Conservation (phyloP, 2,329 filamentous ascomycete genomes). For the Claviceps quebecensis region DNA sequence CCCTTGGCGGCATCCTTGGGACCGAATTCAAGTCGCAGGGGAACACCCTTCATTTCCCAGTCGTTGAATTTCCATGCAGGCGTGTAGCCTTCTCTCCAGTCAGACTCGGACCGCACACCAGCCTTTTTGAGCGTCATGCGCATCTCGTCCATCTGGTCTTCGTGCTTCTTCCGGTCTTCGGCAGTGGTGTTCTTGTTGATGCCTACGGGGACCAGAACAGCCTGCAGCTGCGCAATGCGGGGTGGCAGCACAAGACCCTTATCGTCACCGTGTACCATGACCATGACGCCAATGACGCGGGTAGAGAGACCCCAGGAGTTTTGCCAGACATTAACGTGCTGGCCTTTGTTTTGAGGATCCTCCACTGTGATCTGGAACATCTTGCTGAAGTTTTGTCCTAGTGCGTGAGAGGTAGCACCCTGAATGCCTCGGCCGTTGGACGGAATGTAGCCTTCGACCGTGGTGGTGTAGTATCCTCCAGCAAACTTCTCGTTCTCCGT, state of each 20-base stretch:
- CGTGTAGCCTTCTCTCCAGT: constrained; percentile 80
- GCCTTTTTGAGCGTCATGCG: constrained; percentile 53
- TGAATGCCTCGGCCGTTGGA: constrained; percentile 93
- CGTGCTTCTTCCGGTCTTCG: constrained; percentile 64
- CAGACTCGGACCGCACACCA: constrained; percentile 65
- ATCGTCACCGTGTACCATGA: constrained; percentile 95
- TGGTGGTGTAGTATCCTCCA: constrained; percentile 91
- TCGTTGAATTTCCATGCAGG: constrained; percentile 98
- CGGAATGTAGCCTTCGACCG: constrained; percentile 92
- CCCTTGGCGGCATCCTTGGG: constrained; percentile 83
- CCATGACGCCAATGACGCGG: constrained; percentile 95
- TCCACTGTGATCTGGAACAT: constrained; percentile 99
- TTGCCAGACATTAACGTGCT: constrained; percentile 84
- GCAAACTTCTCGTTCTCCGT: constrained; percentile 98
- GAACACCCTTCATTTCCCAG: constrained; percentile 94
- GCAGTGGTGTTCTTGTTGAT: constrained; percentile 76
- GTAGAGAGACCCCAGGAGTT: constrained; percentile 99
- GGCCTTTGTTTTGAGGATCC: constrained; percentile 69
- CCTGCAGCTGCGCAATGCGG: constrained; percentile 73
- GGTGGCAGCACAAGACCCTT: constrained; percentile 90
- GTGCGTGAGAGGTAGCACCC: constrained; percentile 83
- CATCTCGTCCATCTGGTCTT: constrained; percentile 61
- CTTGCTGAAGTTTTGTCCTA: constrained; percentile 97
- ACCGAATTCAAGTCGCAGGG: constrained; percentile 86
- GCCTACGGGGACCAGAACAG: constrained; percentile 80